Evolutionary conservation across 306 rosid species (phyloP).

Genomic region (Oemleria cerasiformis): DNA sequence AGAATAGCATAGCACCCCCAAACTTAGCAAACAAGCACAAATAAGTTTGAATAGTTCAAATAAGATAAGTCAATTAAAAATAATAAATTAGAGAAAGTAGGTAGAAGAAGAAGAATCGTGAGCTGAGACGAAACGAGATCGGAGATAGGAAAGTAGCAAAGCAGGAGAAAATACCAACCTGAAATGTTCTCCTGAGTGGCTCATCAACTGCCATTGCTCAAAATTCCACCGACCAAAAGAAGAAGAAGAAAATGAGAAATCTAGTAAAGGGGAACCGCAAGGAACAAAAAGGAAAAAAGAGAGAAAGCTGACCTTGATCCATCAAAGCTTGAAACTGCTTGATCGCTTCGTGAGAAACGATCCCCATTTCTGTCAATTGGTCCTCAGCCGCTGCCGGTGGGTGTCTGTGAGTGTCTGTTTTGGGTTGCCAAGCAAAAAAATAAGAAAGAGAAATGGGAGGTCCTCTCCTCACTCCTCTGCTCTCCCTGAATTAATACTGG

Average conservation of each 20-base stretch:
- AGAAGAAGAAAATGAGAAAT: neutral
- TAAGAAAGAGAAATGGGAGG: neutral
- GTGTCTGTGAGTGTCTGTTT: neutral
- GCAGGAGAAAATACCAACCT: constrained; percentile 52
- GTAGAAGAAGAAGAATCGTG: neutral
- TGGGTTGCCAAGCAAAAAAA: neutral
- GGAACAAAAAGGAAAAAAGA: neutral
- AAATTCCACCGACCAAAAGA: constrained; percentile 7
- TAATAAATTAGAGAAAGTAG: neutral
- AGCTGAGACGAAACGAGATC: constrained; percentile 22
- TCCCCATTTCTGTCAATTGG: constrained; percentile 44
- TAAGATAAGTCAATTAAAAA: neutral
- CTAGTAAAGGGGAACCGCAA: neutral
- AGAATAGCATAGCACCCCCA: neutral
- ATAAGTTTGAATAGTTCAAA: neutral
- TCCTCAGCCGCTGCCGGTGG: neutral
- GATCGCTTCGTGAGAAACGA: constrained; percentile 69
- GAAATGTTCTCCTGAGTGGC: constrained; percentile 67
- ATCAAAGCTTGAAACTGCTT: constrained; percentile 58
- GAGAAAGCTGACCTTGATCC: constrained; percentile 59
- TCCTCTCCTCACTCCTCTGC: neutral
- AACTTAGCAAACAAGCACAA: neutral
- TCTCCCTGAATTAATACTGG: too few relatives aligned
- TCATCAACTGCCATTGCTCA: constrained; percentile 57
- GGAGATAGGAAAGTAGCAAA: constrained; percentile 12